Evolutionary conservation across 192 early-diverging fungal species (phyloP).

Genomic region (Oehlia diaphana): DNA sequence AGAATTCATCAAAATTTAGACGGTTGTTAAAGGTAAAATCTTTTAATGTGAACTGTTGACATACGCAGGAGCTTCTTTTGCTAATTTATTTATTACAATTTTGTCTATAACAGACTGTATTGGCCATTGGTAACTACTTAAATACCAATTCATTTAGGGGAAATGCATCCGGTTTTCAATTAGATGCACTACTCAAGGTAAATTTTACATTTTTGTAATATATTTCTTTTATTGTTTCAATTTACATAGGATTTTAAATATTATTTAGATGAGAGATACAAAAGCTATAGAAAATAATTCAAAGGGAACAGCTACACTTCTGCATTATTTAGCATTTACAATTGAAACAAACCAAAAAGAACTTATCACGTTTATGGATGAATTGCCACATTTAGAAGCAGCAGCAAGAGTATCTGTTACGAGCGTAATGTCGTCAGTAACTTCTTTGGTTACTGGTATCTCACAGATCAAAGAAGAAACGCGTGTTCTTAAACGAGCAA

Average conservation of each 20-base stretch:
- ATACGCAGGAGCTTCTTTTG: no score
- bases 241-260: not conserved
- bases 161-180: conserved; percentile 58
- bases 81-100: no score
- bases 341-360: conserved; percentile 43
- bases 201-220: not conserved
- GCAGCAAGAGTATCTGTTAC: conserved; percentile 52
- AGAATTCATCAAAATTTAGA: conserved; percentile 43
- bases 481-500: conserved; percentile 30
- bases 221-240: not conserved
- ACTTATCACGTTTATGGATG: conserved; percentile 50
- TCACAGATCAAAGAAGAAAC: conserved; percentile 53
- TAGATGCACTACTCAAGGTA: conserved; percentile 58
- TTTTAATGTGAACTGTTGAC: not conserved
- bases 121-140: conserved; percentile 57
- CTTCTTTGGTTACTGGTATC: conserved; percentile 45
- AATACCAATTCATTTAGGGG: conserved; percentile 56
- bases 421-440: conserved; percentile 49
- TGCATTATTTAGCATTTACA: conserved; percentile 55
- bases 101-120: conserved; percentile 40
- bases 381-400: conserved; percentile 54
- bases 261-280: conserved; percentile 51
- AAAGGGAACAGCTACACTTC: conserved; percentile 47
- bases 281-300: conserved; percentile 46
- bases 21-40: conserved; percentile 49